A percentile compares a stretch with the other conserved stretches of the same genome.
Conservation (phyloP, 805 yeast species). For the Jamesozyma rosinii region DNA sequence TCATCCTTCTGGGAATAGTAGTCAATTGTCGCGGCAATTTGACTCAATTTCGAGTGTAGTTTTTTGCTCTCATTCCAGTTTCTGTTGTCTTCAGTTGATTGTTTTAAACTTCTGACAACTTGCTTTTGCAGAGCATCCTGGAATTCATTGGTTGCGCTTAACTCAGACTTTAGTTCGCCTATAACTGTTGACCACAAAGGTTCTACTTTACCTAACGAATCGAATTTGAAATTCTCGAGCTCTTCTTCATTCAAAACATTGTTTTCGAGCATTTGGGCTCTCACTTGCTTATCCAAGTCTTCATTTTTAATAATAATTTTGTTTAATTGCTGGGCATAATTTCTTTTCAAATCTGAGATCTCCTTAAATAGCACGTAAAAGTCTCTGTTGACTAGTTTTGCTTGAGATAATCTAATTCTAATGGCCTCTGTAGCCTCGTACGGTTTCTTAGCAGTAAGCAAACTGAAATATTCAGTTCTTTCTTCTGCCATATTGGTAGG, state of each 20-base stretch:
- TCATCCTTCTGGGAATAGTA: constrained; percentile 31
- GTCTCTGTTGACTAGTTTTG: constrained; percentile 47
- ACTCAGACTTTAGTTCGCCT: constrained; percentile 37
- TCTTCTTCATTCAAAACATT: constrained; percentile 37
- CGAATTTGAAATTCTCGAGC: constrained; percentile 41
- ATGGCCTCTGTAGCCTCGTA: constrained; percentile 51
- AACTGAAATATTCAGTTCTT: constrained; percentile 34
- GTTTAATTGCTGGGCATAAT: constrained; percentile 41
- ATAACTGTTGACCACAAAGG: constrained; percentile 39
- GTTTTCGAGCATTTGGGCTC: constrained; percentile 29
- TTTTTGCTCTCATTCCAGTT: constrained; percentile 47
- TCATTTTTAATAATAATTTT: constrained; percentile 26
- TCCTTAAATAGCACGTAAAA: constrained; percentile 54
- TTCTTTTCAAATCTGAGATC: constrained; percentile 39
- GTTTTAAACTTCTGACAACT: constrained; percentile 45
- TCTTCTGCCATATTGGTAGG: constrained; percentile 19
- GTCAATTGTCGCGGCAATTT: constrained; percentile 37
- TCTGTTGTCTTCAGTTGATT: constrained; percentile 44
- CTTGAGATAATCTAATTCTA: constrained; percentile 46
- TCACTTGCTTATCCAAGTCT: constrained; percentile 30
- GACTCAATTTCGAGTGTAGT: constrained; percentile 36
- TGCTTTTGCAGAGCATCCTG: constrained; percentile 42
- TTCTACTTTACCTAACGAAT: constrained; percentile 38
- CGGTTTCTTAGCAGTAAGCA: constrained; percentile 37
- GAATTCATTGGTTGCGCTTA: constrained; percentile 41